These are phyloP conservation scores for Zymoseptoria pseudotritici DNA, from an alignment of 2,329 filamentous ascomycete species.

Conservation along the genomic window DNA sequence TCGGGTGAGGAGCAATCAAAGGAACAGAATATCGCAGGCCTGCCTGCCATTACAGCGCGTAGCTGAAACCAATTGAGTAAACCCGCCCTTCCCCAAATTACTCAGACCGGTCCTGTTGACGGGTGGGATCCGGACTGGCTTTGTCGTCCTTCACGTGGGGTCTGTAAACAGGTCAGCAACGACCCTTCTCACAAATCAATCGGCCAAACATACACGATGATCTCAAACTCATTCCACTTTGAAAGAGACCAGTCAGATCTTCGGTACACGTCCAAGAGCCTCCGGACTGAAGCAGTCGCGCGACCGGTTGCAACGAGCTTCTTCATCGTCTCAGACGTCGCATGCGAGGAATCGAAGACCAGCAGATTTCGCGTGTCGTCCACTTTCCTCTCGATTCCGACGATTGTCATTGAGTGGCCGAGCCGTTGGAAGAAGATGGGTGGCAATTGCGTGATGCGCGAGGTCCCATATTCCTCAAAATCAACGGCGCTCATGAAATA, in stretches of 20 bases:
- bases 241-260: constrained; percentile 60
- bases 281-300: constrained; percentile 34
- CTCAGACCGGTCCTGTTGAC: background rate
- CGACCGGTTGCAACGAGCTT: constrained; percentile 47
- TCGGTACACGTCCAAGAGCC: constrained; percentile 64
- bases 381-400: constrained; percentile 67
- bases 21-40: background rate
- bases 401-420: constrained; percentile 84
- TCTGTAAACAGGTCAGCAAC: constrained; percentile 14
- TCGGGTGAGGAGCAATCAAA: background rate
- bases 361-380: constrained; percentile 63
- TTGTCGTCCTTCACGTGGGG: constrained; percentile 23
- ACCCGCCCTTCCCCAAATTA: background rate
- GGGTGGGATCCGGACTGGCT: constrained; percentile 5
- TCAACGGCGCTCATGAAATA: constrained; percentile 60
- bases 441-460: constrained; percentile 65
- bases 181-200: constrained; percentile 25
- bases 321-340: constrained; percentile 57
- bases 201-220: constrained; percentile 23
- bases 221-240: constrained; percentile 70
- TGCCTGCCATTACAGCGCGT: background rate
- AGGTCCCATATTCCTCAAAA: constrained; percentile 47
- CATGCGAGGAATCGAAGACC: constrained; percentile 82
- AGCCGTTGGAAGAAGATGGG: constrained; percentile 88
- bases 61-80: background rate